Base-by-base conservation (phyloP, 257 asterid genomes). In the Rehmannia glutinosa region DNA sequence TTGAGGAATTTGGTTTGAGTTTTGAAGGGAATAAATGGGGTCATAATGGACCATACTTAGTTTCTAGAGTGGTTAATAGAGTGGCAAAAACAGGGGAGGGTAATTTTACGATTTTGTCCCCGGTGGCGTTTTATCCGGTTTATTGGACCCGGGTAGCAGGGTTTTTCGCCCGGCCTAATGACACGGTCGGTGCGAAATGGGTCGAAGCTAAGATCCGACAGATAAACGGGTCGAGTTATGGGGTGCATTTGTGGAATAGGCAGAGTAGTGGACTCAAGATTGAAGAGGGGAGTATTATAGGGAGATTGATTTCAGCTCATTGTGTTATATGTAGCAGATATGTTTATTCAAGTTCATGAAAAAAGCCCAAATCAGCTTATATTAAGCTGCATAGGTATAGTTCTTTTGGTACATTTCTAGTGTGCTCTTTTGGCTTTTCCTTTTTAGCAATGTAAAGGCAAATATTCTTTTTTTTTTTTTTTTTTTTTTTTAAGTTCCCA, bases 21-120 rank as follows among this genome's bases (percentile, higher is more conserved):
- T 91, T 84, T 80, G 80, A 90, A 81, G 97, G 96, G 66, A 85
- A 80, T 17, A 82, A 1, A 30, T 85, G 94, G 94, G 96, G 96
- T 15, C 83, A 91, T 51, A 91, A 91, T 69, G 97, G 97, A 1
- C 95, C 93, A 3, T 86, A 86, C 42, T 54, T 91, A 19, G 86
- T 91, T 19, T 83, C 93, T 45, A 85, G 97, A 30, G 96, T 91
- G 54, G 87, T 84, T 17, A 49, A 73, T 0, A 70, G 73, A 32
- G 61, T 77, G 24, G 70, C 20, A 0, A 62, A 46, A 42, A 25
- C 36, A 4, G 54, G 47, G 17, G 74, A 62, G 9, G 27, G 59
- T 2, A 67, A 83, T 65, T 69, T 88, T 12, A 86, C 85, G n/a
- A 36, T 91, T 7, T 61, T 84, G 84, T 80, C 87, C 0, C 86